Evolutionary conservation across 1,284 basidiomycete genomes (phyloP), one percentile per base, ranked within the genome.

Genomic region (Marasmius tenuissimus): DNA sequence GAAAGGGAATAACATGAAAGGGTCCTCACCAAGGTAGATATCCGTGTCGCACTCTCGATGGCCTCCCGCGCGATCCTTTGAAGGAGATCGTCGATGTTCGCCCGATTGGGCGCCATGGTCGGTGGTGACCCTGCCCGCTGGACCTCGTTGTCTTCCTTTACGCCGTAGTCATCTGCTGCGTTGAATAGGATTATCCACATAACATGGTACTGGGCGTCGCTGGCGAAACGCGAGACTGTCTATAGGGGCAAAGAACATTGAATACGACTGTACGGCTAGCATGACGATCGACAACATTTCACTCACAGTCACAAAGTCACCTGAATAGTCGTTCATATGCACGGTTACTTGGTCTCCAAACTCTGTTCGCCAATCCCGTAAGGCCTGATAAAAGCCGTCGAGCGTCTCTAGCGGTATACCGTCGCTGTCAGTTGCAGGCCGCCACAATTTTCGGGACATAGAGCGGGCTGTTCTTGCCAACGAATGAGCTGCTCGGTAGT

Each of bases 201-300:
- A 67, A 92, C 86, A 75, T 97, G 94, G 71, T 93, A 96, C 45
- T 90, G 92, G 52, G 93, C 90, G 72, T 97, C 95, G 68, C 89
- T 92, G 18, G 91, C 88, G 68, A 92, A 92, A 80, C 76, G 76
- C 39, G 78, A 78, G 11, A 79, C 75, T 34, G 74, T 76, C 79
- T 81, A 63, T 62, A 59, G 61, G 48, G 61, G 49, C 40, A 37
- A 22, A 52, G 42, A 65, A 51, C 39, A 61, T 49, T 58, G 47
- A 61, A 64, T 34, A 56, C 59, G 34, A 61, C 54, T 58, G 51
- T 57, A 61, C 58, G 33, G 18, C 35, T 35, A 49, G 20, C 39
- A 45, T 9, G n/a, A 20, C 14, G 55, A 37, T 22, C 20, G 11
- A 20, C n/a, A 39, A 55, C 49, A 42, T 35, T 11, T 20, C 3